A percentile compares a stretch with the other conserved stretches of the same genome.
phyloP scores from a whole-genome alignment of 2,329 filamentous ascomycete species.

The Pyricularia grisea region DNA sequence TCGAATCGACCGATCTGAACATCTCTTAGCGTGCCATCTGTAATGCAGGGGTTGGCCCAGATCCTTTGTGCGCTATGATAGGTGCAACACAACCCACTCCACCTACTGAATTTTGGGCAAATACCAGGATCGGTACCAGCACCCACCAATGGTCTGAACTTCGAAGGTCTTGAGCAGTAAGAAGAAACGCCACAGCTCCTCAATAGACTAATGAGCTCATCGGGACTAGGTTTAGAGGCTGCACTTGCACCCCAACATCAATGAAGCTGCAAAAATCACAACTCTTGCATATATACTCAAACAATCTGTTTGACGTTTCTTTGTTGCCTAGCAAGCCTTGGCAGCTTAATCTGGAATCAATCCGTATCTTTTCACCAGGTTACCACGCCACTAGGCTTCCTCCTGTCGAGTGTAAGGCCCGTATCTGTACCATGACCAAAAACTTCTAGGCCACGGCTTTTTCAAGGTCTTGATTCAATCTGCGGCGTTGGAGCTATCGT shows the following conservation, averaged over 20 bases:
- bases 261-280: not conserved
- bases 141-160: not conserved
- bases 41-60: not conserved
- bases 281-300: not conserved
- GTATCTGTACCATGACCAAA: constrained; percentile 56
- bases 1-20: not conserved
- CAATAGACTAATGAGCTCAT: not conserved
- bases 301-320: not conserved
- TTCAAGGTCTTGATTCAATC: constrained; percentile 47
- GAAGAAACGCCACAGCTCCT: not conserved
- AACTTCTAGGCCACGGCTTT: constrained; percentile 50
- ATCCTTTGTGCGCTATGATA: not conserved
- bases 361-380: not conserved
- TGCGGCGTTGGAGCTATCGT: constrained; percentile 50
- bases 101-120: not conserved
- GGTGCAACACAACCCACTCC: not conserved
- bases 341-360: too few species aligned
- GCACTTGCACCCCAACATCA: not conserved
- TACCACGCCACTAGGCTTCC: not conserved
- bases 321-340: not conserved
- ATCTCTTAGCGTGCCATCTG: not conserved
- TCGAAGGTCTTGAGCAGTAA: not conserved
- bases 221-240: not conserved
- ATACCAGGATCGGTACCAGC: not conserved
- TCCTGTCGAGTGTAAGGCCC: constrained; percentile 41